phyloP scores from a whole-genome alignment of 495 filamentous ascomycete genomes.

The Xeromyces bisporus region DNA sequence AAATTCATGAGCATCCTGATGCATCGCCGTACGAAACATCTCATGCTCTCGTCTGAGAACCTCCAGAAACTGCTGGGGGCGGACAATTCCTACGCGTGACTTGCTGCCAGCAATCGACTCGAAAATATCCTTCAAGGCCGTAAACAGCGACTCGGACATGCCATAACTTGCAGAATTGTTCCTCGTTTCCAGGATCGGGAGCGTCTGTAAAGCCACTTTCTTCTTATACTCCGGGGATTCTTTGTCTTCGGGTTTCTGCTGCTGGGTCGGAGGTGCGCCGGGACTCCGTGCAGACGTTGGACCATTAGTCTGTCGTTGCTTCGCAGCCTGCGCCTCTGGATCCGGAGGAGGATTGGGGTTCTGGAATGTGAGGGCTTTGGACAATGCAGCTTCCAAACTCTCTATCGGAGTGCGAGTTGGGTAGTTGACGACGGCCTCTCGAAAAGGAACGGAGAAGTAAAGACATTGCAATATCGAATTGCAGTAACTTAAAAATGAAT shows the following conservation, averaged over 20 bases:
- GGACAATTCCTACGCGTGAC: constrained; percentile 77
- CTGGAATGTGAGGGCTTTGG: constrained; percentile 31
- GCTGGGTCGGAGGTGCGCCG: constrained; percentile 33
- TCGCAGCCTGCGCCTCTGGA: constrained; percentile 27
- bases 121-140: constrained; percentile 89
- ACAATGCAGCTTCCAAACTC: constrained; percentile 29
- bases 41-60: constrained; percentile 87
- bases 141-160: constrained; percentile 90
- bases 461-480: constrained; percentile 96
- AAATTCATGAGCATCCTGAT: constrained; percentile 97
- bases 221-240: constrained; percentile 93
- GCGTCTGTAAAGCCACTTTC: constrained; percentile 74
- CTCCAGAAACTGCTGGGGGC: constrained; percentile 82
- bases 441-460: constrained; percentile 87
- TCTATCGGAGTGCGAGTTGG: constrained; percentile 48
- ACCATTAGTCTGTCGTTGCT: constrained; percentile 21
- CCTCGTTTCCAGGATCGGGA: constrained; percentile 67
- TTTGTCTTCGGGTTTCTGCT: constrained; percentile 60
- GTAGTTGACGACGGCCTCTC: constrained; percentile 88
- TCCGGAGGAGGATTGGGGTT: constrained; percentile 22
- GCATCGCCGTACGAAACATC: constrained; percentile 92
- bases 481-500: constrained; percentile 52
- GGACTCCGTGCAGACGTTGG: constrained; percentile 25
- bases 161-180: constrained; percentile 68
- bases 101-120: constrained; percentile 71